phyloP scores from a whole-genome alignment of 169 alveolate species.

The Cystoisospora suis region DNA sequence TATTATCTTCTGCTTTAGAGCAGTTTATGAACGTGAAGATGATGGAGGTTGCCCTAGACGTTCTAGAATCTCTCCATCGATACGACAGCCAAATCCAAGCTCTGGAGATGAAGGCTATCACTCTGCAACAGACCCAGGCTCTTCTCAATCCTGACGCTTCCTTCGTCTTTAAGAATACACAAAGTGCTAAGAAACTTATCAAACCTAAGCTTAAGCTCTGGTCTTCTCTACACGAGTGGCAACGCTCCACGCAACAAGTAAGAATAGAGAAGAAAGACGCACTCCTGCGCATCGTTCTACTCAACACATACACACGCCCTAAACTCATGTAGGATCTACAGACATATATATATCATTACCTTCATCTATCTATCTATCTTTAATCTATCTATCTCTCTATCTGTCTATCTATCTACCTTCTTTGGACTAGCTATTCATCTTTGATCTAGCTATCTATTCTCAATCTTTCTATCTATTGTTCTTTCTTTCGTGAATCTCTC shows the following conservation, averaged over 20 bases:
- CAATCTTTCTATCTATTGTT: not conserved
- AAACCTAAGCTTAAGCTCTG: slow-evolving; percentile 61
- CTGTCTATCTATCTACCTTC: not conserved
- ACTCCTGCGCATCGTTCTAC: not conserved
- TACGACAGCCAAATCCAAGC: slow-evolving; percentile 28
- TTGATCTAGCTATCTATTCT: not conserved
- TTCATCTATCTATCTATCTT: not conserved
- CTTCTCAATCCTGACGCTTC: slow-evolving; percentile 58
- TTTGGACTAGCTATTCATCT: not conserved
- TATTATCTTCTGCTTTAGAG: not conserved
- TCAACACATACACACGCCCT: not conserved
- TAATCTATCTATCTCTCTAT: too few species aligned
- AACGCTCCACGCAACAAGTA: slow-evolving; percentile 38
- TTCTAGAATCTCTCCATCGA: not conserved
- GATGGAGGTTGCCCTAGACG: slow-evolving; percentile 28
- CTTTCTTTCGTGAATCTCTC: not conserved
- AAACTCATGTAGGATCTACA: not conserved
- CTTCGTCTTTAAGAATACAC: slow-evolving; percentile 47
- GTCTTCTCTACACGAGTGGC: slow-evolving; percentile 49
- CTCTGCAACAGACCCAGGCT: slow-evolving; percentile 52
- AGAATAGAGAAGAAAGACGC: not conserved
- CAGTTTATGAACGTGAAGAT: slow-evolving; percentile 27
- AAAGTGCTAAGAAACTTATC: slow-evolving; percentile 28
- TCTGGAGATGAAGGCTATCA: slow-evolving; percentile 53
- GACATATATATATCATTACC: not conserved